Percentiles rank a stretch among this genome's conserved stretches.
Conservation (phyloP, 192 early-diverging fungal genomes). For the Piromyces finnis region DNA sequence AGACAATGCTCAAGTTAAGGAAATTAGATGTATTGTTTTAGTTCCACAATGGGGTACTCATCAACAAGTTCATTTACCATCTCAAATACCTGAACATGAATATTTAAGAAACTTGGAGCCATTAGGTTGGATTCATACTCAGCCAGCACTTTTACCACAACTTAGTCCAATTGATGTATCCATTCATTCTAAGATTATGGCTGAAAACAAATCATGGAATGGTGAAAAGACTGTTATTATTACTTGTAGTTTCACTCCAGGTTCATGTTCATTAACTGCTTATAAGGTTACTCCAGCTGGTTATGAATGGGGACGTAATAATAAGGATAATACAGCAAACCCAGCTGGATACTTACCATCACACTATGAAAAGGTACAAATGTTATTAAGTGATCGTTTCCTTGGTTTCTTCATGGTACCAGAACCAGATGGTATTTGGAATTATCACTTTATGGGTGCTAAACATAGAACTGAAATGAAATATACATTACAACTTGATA, state of each 20-base stretch:
- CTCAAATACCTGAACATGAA: conserved; percentile 75
- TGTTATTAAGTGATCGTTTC: conserved; percentile 87
- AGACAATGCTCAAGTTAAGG: conserved; percentile 85
- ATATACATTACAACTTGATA: conserved; percentile 71
- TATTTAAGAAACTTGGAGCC: conserved; percentile 85
- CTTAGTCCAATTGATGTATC: conserved; percentile 82
- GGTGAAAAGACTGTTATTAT: conserved; percentile 82
- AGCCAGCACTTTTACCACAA: conserved; percentile 79
- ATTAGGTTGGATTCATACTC: conserved; percentile 94
- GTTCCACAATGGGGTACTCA: conserved; percentile 99
- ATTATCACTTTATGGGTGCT: conserved; percentile 98
- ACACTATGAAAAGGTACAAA: conserved; percentile 93
- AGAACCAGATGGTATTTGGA: conserved; percentile 82
- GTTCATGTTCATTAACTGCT: conserved; percentile 86
- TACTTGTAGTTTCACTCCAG: conserved; percentile 95
- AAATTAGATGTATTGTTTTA: conserved; percentile 79
- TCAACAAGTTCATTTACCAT: conserved; percentile 78
- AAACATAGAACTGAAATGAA: conserved; percentile 83
- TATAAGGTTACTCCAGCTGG: conserved; percentile 92
- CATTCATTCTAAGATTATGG: conserved; percentile 75
- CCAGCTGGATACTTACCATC: conserved; percentile 72
- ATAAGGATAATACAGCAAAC: conserved; percentile 68
- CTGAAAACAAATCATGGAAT: conserved; percentile 77
- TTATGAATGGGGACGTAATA: conserved; percentile 90
- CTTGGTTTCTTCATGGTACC: conserved; percentile 98